Percentiles rank a stretch among this genome's conserved stretches.
phyloP scores from a whole-genome alignment of 768 basidiomycete genomes.

The Auricularia cornea region DNA sequence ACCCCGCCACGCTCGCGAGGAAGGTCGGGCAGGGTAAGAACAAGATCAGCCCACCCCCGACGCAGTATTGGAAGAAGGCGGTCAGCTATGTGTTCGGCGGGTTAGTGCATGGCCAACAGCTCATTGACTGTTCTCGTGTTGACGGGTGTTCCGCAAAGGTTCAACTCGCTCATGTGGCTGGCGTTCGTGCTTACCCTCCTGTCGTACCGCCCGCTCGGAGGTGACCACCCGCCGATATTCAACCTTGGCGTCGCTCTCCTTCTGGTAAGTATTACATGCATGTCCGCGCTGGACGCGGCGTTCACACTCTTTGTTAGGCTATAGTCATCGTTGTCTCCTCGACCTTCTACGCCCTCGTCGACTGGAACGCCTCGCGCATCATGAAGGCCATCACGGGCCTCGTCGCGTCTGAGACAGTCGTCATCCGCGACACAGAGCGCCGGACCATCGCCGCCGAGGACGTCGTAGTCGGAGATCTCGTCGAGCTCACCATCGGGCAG shows the following conservation, averaged over 20 bases:
- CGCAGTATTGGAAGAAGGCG: conserved; percentile 40
- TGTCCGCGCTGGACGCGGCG: background rate
- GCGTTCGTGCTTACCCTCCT: no score
- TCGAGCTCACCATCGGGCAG: conserved; percentile 54
- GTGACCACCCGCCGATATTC: conserved; percentile 36
- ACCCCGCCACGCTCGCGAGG: conserved; percentile 34
- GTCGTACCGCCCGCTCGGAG: conserved; percentile 9
- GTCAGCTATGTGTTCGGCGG: conserved; percentile 49
- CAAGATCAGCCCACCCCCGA: conserved; percentile 39
- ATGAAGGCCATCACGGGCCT: conserved; percentile 60
- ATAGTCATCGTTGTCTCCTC: conserved; percentile 35
- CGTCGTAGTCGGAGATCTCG: conserved; percentile 60
- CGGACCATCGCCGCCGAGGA: conserved; percentile 47
- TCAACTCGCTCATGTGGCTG: background rate
- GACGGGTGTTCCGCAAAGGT: no score
- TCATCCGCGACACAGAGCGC: conserved; percentile 46
- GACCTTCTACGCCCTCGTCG: conserved; percentile 43
- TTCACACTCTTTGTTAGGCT: conserved; percentile 10
- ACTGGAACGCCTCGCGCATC: conserved; percentile 47
- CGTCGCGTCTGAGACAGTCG: conserved; percentile 54
- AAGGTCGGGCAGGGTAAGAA: conserved; percentile 39
- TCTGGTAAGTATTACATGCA: conserved; percentile 20
- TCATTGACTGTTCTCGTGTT: conserved; percentile 26
- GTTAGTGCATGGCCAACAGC: conserved; percentile 47
- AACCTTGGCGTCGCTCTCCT: conserved; percentile 57